A percentile compares a stretch with the other conserved stretches of the same genome.
phyloP scores from a whole-genome alignment of 2,329 filamentous ascomycete genomes.

The Epichloe coenophiala region DNA sequence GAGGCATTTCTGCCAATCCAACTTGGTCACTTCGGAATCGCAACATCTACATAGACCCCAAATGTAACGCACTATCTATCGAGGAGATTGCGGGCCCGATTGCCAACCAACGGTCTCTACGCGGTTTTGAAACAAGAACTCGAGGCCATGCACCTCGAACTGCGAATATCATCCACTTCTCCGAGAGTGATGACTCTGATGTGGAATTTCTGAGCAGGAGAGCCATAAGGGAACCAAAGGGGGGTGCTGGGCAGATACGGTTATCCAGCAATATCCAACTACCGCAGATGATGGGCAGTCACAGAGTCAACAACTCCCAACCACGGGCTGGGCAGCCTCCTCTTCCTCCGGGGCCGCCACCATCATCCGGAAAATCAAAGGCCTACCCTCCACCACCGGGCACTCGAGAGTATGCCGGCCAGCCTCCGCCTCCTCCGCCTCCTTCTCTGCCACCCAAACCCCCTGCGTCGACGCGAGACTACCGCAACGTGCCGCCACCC shows the following conservation, averaged over 20 bases:
- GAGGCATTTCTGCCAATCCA: slow-evolving; percentile 17
- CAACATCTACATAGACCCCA: slow-evolving; percentile 34
- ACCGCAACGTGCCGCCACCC: slow-evolving; percentile 14
- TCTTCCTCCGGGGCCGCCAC: slow-evolving; percentile 25
- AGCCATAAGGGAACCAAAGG: slow-evolving; percentile 16
- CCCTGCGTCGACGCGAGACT: slow-evolving; percentile 13
- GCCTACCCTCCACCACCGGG: slow-evolving; percentile 14
- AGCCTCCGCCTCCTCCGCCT: slow-evolving; percentile 8
- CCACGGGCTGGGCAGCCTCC: slow-evolving; percentile 18
- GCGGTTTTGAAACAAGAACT: slow-evolving; percentile 18
- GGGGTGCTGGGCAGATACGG: slow-evolving; percentile 21
- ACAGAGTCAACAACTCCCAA: slow-evolving; percentile 8
- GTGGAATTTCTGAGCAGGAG: slow-evolving; percentile 27
- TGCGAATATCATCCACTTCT: slow-evolving; percentile 27
- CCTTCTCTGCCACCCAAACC: slow-evolving; percentile 18
- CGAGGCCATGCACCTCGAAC: slow-evolving; percentile 21
- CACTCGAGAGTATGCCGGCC: slow-evolving; percentile 8
- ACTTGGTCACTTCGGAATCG: slow-evolving; percentile 41
- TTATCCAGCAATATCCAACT: slow-evolving; percentile 28
- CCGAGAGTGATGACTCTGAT: slow-evolving; percentile 34
- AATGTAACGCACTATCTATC: slow-evolving; percentile 26
- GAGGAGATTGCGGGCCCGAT: slow-evolving; percentile 15
- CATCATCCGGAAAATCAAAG: slow-evolving; percentile 14
- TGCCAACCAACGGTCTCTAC: slow-evolving; percentile 11
- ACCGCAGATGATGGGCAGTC: slow-evolving; percentile 12